These are phyloP conservation scores for Hortiboletus rubellus DNA, from an alignment of 1,284 basidiomycete species.

Conservation along the genomic window DNA sequence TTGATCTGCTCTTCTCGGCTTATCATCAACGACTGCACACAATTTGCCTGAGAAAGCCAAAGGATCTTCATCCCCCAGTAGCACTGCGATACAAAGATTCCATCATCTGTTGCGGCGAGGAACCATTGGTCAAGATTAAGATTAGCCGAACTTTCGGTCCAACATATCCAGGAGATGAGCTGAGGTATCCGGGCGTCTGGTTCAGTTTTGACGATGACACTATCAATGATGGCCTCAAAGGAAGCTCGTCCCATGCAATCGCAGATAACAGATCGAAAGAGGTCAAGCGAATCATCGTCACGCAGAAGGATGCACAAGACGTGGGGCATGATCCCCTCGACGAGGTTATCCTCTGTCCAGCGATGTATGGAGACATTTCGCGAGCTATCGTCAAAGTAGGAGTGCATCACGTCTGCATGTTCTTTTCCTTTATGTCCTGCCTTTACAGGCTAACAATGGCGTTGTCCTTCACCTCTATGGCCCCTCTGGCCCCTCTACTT, in stretches of 20 bases:
- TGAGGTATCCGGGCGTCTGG: slow-evolving; percentile 80
- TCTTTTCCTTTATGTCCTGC: neutral
- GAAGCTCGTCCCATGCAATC: slow-evolving; percentile 34
- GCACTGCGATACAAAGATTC: slow-evolving; percentile 69
- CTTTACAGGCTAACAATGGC: slow-evolving; percentile 67
- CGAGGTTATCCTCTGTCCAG: slow-evolving; percentile 60
- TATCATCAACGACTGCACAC: slow-evolving; percentile 74
- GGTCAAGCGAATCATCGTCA: slow-evolving; percentile 72
- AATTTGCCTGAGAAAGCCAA: slow-evolving; percentile 66
- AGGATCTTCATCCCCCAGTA: slow-evolving; percentile 62
- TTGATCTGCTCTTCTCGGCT: slow-evolving; percentile 79
- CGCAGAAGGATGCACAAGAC: slow-evolving; percentile 61
- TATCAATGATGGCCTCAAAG: slow-evolving; percentile 51
- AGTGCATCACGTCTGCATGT: neutral
- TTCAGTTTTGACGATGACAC: slow-evolving; percentile 77
- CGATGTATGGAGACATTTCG: slow-evolving; percentile 72
- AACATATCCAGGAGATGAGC: slow-evolving; percentile 76
- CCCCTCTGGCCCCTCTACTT: slow-evolving; percentile 37
- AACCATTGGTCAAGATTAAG: slow-evolving; percentile 61
- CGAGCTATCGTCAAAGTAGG: slow-evolving; percentile 65
- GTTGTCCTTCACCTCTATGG: slow-evolving; percentile 68
- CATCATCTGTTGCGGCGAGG: slow-evolving; percentile 57
- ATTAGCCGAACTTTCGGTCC: slow-evolving; percentile 81
- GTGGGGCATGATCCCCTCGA: slow-evolving; percentile 63
- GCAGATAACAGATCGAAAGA: slow-evolving; percentile 65